A percentile compares a stretch with the other conserved stretches of the same genome.
These are phyloP conservation scores for Beauveria brongniartii DNA, from an alignment of 2,329 filamentous ascomycete genomes.

Conservation along the genomic window DNA sequence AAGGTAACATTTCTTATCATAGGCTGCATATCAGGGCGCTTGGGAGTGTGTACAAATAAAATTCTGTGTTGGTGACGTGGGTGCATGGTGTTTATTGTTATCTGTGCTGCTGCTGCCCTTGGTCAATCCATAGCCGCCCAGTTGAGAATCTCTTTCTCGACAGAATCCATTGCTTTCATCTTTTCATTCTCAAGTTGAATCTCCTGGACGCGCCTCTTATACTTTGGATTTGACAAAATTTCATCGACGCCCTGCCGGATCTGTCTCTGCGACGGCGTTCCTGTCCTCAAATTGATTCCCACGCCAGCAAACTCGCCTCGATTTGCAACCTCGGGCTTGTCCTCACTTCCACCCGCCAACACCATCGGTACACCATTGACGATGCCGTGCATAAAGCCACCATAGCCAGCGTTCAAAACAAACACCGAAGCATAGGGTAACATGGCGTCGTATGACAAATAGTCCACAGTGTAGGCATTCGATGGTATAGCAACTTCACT, in stretches of 20 bases:
- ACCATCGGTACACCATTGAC: slow-evolving; percentile 8
- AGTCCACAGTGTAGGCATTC: slow-evolving; percentile 38
- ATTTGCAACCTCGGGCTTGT: slow-evolving; percentile 7
- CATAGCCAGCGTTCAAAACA: slow-evolving; percentile 41
- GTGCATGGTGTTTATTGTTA: no score
- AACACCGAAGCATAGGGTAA: slow-evolving; percentile 37
- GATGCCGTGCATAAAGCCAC: slow-evolving; percentile 15
- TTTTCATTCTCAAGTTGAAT: not conserved
- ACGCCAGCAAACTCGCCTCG: slow-evolving; percentile 6
- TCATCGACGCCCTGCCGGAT: not conserved
- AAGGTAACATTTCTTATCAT: no score
- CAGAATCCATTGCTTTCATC: slow-evolving; percentile 1
- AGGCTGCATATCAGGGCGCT: no score
- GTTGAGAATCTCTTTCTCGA: not conserved
- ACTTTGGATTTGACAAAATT: not conserved
- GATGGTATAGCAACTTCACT: slow-evolving; percentile 23
- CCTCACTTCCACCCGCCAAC: not conserved
- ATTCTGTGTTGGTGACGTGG: no score
- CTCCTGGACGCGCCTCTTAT: not conserved
- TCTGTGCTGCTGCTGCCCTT: no score
- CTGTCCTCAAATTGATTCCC: not conserved
- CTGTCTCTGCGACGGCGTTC: not conserved
- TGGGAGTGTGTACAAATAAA: no score
- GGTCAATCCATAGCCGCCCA: not conserved
- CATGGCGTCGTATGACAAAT: slow-evolving; percentile 39